A percentile compares a stretch with the other conserved stretches of the same genome.
phyloP scores from a whole-genome alignment of 352 stramenopile species.

The Phytopythium sindhum region DNA sequence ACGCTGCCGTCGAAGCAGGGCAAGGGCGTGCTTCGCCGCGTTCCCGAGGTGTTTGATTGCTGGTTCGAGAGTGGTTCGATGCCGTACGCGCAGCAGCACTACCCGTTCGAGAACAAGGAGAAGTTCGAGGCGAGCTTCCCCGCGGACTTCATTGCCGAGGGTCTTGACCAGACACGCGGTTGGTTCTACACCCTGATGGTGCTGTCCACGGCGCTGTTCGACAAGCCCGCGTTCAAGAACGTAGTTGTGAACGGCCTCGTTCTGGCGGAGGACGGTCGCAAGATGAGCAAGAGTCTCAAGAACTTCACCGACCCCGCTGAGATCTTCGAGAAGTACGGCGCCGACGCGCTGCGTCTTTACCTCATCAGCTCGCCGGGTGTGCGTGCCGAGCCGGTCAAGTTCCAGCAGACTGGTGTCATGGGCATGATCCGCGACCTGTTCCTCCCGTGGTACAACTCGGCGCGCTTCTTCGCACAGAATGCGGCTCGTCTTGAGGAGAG shows the following conservation, averaged over 20 bases:
- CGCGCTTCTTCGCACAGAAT: conserved; percentile 99
- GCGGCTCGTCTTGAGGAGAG: conserved; percentile 90
- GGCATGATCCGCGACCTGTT: conserved; percentile 98
- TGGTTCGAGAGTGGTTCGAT: conserved; percentile 99
- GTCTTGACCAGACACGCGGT: conserved; percentile 98
- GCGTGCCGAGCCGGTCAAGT: conserved; percentile 97
- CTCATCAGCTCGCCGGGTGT: conserved; percentile 99
- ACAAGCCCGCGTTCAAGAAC: conserved; percentile 99
- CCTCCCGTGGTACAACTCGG: conserved; percentile 99
- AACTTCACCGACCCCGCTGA: conserved; percentile 97
- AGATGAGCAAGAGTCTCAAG: conserved; percentile 99
- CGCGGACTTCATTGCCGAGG: conserved; percentile 99
- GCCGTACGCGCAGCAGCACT: conserved; percentile 99
- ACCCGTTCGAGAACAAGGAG: conserved; percentile 99
- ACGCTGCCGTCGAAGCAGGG: conserved; percentile 96
- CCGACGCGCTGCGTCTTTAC: conserved; percentile 98
- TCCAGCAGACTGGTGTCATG: conserved; percentile 95
- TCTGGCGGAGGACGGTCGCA: conserved; percentile 98
- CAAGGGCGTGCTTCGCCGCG: conserved; percentile 81
- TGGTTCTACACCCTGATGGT: conserved; percentile 99
- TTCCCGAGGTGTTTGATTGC: conserved; percentile 97
- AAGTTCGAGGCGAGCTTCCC: conserved; percentile 96
- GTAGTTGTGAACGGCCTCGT: conserved; percentile 99
- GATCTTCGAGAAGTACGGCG: conserved; percentile 97
- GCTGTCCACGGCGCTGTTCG: conserved; percentile 97